A percentile compares a stretch with the other conserved stretches of the same genome.
Conservation (phyloP, 805 yeast genomes). For the Starmerella potacharoeniae region DNA sequence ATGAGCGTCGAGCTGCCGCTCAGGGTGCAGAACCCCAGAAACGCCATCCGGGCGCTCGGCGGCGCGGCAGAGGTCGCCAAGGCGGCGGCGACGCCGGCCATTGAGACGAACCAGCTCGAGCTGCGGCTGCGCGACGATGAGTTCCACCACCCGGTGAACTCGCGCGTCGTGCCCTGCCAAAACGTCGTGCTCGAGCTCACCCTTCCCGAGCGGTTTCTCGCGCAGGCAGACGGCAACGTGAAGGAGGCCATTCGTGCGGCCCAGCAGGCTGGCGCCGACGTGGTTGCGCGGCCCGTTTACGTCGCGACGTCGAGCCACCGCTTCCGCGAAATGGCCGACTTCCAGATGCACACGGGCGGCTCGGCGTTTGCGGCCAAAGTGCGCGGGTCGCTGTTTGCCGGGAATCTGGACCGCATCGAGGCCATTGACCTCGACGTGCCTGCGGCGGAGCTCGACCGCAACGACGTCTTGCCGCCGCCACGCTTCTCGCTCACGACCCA, state of each 20-base stretch:
- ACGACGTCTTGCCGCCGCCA: conserved; percentile 70
- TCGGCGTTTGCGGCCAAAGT: conserved; percentile 39
- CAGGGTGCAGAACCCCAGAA: conserved; percentile 39
- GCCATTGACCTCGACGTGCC: conserved; percentile 18
- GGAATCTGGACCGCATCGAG: conserved; percentile 34
- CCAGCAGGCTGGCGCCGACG: conserved; percentile 29
- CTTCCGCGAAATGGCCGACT: conserved; percentile 80
- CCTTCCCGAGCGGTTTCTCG: conserved; percentile 25
- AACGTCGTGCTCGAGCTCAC: conserved; percentile 28
- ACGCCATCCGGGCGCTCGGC: conserved; percentile 40
- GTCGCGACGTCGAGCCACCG: conserved; percentile 57
- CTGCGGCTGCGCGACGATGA: conserved; percentile 30
- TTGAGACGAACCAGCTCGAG: conserved; percentile 27
- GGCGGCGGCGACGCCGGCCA: conserved; percentile 10
- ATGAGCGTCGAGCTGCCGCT: conserved; percentile 59
- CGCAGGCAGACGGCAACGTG: conserved; percentile 32
- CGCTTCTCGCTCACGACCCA: conserved; percentile 62
- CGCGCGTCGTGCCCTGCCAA: conserved; percentile 23
- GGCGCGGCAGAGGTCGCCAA: conserved; percentile 35
- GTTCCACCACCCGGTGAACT: conserved; percentile 40
- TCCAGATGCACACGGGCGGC: conserved; percentile 57
- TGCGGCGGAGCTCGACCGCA: neutral
- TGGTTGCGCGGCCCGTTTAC: conserved; percentile 49
- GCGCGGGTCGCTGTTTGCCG: conserved; percentile 33
- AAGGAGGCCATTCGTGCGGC: conserved; percentile 56